Evolutionary conservation across 163 green algal species (phyloP).

Genomic region (Trebouxia gelatinosa): DNA sequence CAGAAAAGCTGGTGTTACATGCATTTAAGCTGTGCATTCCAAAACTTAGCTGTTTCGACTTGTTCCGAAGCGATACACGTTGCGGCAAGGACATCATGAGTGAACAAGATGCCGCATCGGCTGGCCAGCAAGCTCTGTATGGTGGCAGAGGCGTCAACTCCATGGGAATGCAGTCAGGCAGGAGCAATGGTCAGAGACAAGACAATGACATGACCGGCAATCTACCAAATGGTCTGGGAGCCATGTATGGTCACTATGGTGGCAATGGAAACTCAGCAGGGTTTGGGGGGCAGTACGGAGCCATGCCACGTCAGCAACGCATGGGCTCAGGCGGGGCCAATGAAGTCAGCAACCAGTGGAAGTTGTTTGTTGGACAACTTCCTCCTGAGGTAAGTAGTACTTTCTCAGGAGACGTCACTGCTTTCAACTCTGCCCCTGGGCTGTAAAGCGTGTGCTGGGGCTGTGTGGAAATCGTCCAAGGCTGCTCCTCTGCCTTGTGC

Average conservation of each 20-base stretch:
- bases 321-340: slow-evolving; percentile 36
- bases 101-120: no score
- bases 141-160: slow-evolving; percentile 3
- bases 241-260: slow-evolving; percentile 23
- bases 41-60: no score
- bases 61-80: no score
- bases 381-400: slow-evolving; percentile 44
- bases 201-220: slow-evolving; percentile 11
- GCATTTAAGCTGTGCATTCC: no score
- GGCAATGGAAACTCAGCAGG: slow-evolving; percentile 10
- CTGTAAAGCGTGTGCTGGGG: no score
- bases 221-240: no score
- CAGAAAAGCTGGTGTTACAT: no score
- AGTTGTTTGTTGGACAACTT: slow-evolving; percentile 88
- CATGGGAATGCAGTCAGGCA: slow-evolving; percentile 15
- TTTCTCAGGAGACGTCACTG: not conserved
- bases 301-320: slow-evolving; percentile 18
- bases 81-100: no score
- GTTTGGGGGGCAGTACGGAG: slow-evolving; percentile 4
- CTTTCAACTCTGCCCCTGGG: no score
- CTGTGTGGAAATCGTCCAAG: no score
- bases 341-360: slow-evolving; percentile 54
- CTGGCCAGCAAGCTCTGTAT: no score
- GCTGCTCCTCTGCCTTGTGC: no score
- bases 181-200: slow-evolving; percentile 3